Base-by-base conservation (phyloP, 129 eudicot species). In the Helichrysum umbraculigerum region DNA sequence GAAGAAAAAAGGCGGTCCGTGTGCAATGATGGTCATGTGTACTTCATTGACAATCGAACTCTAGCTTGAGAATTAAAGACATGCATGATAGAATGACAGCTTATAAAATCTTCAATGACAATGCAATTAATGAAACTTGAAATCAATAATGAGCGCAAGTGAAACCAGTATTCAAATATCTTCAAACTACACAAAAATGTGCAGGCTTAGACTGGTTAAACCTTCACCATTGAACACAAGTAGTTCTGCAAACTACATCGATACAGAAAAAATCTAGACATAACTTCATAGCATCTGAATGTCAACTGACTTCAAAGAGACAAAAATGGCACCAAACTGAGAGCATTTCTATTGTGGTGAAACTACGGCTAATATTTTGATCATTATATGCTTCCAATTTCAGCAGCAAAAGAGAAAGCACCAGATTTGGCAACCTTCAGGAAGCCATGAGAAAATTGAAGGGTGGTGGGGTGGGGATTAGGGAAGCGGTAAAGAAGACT, bases 151-250 rank as follows among this genome's bases (percentile, higher is more conserved):
- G 28, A 47, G 14, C 17, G 6, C 1, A 47, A 11, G 54, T 47
- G 3, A 47, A 47, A 47, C 54, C 54, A 47, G 54, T 47, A 47
- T 47, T 25, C 66, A 61, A 61, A 25, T 25, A 61, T 3, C 33
- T 30, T 25, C 34, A 61, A 25, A 22, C 32, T 28, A 35, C 35
- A 25, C 66, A 25, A 60, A 25, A 21, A 25, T 25, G 32, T 25
- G 30, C 33, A 59, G 65, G 65, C 30, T 41, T 61, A 61, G 33
- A 3, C 66, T 22, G n/a, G 66, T 22, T 28, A 61, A 61, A 22
- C 35, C 17, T 88, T 42, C 74, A 67, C 32, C 66, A 21, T 41
- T 62, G n/a, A 59, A 22, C 70, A 25, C 70, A 41, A 64, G 56
- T 28, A 47, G 42, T 70, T 70, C 16, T 8, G 15, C 41, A 51